These are phyloP conservation scores for Hyphodiscus sp. DNA, from an alignment of 2,329 filamentous ascomycete genomes.

Conservation along the genomic window DNA sequence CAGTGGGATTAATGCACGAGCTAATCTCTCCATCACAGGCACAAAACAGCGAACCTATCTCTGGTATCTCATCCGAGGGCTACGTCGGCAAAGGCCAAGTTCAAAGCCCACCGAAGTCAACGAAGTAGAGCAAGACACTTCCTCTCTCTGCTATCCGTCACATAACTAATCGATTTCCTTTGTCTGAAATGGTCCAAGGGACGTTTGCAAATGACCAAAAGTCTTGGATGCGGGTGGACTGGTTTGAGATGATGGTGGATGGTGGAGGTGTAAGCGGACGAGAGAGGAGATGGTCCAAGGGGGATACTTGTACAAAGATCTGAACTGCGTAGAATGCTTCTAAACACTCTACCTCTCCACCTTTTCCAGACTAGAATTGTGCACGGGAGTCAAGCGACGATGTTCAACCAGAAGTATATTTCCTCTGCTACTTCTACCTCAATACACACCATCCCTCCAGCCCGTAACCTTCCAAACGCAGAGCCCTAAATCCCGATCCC, in stretches of 20 bases:
- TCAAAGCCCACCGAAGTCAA: conserved; percentile 42
- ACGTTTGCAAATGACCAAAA: conserved; percentile 1
- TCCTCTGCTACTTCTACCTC: no score
- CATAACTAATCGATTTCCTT: conserved; percentile 4
- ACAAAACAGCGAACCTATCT: conserved; percentile 82
- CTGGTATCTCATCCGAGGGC: conserved; percentile 71
- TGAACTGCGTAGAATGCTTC: background rate
- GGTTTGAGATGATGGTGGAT: background rate
- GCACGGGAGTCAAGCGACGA: no score
- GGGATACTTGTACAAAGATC: background rate
- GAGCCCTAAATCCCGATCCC: no score
- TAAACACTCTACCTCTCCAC: background rate
- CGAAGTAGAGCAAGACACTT: conserved; percentile 14
- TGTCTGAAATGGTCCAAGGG: background rate
- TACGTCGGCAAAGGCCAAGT: conserved; percentile 75
- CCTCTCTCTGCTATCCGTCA: background rate
- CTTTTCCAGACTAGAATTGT: no score
- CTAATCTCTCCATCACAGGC: conserved; percentile 41
- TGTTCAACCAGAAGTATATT: no score
- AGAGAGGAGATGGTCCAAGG: background rate
- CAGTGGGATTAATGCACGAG: background rate
- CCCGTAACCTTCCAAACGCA: no score
- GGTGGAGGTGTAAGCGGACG: background rate
- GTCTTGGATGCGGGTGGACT: background rate
- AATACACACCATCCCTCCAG: no score